Conservation (phyloP, 2,329 filamentous ascomycete genomes). For the Penicillium sp. region DNA sequence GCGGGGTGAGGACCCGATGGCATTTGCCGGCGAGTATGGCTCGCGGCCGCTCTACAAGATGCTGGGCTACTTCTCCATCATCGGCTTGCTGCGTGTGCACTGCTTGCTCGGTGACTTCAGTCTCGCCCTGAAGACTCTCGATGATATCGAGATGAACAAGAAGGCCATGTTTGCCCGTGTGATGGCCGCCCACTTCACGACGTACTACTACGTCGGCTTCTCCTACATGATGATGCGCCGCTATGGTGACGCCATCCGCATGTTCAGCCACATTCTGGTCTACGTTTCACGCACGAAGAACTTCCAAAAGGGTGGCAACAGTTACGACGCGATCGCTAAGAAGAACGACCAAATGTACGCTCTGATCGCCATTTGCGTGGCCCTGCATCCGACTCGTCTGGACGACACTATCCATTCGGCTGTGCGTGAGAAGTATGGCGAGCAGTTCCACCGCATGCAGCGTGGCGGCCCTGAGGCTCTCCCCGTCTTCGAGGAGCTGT, state of each 20-base stretch:
- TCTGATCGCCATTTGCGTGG: conserved; percentile 95
- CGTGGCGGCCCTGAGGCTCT: conserved; percentile 91
- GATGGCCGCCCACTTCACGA: conserved; percentile 99
- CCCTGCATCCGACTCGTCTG: conserved; percentile 92
- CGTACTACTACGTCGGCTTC: conserved; percentile 99
- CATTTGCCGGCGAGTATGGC: conserved; percentile 91
- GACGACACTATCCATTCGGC: conserved; percentile 99
- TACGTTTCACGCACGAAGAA: conserved; percentile 99
- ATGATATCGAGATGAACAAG: conserved; percentile 99
- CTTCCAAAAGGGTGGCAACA: conserved; percentile 92
- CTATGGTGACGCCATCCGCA: conserved; percentile 97
- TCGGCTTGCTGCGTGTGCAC: conserved; percentile 92
- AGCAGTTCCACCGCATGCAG: conserved; percentile 95
- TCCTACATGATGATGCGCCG: conserved; percentile 99
- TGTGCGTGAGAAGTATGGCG: conserved; percentile 96
- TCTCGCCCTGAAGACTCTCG: conserved; percentile 94
- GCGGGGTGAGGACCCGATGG: conserved; percentile 80
- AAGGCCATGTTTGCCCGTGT: conserved; percentile 99
- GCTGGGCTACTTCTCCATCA: conserved; percentile 99
- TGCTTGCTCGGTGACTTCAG: conserved; percentile 96
- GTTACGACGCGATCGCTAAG: conserved; percentile 96
- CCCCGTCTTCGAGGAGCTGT: conserved; percentile 96
- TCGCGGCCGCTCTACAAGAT: conserved; percentile 92
- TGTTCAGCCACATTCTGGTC: conserved; percentile 99
- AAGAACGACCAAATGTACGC: conserved; percentile 99